Base-by-base conservation (phyloP, 495 filamentous ascomycete genomes). In the Lophiotrema nucula region DNA sequence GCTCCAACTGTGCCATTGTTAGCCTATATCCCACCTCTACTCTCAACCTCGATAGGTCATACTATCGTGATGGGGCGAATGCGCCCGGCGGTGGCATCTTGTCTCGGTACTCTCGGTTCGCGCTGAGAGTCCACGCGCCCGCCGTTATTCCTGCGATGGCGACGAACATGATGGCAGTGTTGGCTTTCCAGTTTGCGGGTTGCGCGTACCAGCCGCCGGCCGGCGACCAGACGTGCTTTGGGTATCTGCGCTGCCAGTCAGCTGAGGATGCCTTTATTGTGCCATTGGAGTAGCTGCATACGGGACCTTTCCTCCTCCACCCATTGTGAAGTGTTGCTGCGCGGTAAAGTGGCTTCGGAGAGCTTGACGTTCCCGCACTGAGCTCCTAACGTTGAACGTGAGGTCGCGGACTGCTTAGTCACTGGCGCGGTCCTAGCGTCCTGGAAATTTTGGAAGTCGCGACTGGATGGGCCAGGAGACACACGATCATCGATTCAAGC, bases 171-270 rank as follows among this genome's bases (percentile, higher is more conserved):
- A 96, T 77, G n/a, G 88, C 89, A 8, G 93, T 98, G 76, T 98
- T 98, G 35, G 76, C 70, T 73, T 86, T 95, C 95, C 95, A 98
- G 80, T 98, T 98, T 61, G 77, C 77, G 10, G 93, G 93, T 71
- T 90, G 92, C 26, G 86, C 75, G 75, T 98, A 98, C 93, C 95
- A 98, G 68, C 93, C 93, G 78, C 93, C 93, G 54, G 93, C 81
- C 56, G 93, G 93, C 68, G 93, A 97, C 93, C 93, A 98, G 78
- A 98, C 88, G 79, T 98, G 91, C 79, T 96, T 96, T 69, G 93
- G 93, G 75, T 96, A 97, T 69, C 92, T 97, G 48, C 11, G n/a
- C 15, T 19, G 10, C 39, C 10, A n/a, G 25, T 47, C 41, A 49
- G 22, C 41, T 37, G 53, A 35, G n/a, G 16, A 47, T 19, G 16